phyloP scores from a whole-genome alignment of 768 basidiomycete species.

The Tylopilus plumbeoviolaceoides region DNA sequence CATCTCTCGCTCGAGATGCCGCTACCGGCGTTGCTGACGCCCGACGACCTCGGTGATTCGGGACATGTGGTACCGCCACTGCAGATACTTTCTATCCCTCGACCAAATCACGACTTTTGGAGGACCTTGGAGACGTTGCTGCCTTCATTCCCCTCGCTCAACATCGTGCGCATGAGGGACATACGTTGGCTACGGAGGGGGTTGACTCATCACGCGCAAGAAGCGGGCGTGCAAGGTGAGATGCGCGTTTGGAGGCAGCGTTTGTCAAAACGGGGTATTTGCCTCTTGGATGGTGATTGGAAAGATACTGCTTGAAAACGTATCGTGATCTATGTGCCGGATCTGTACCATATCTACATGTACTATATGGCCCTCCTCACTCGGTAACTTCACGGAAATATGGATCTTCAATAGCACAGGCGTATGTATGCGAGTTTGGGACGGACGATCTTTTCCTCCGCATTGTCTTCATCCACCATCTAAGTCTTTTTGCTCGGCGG shows the following conservation, averaged over 20 bases:
- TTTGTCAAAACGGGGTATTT: constrained; percentile 52
- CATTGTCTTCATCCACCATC: too few relatives aligned
- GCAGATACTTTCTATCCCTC: constrained; percentile 68
- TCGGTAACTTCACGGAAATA: neutral
- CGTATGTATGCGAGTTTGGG: too few relatives aligned
- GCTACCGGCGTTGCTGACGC: constrained; percentile 47
- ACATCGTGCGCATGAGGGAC: constrained; percentile 58
- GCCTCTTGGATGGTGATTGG: constrained; percentile 73
- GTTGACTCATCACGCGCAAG: constrained; percentile 59
- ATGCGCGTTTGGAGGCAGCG: constrained; percentile 71
- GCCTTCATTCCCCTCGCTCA: constrained; percentile 52
- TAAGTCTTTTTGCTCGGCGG: too few relatives aligned
- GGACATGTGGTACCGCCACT: constrained; percentile 36
- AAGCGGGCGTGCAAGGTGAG: constrained; percentile 77
- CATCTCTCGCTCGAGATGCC: constrained; percentile 73
- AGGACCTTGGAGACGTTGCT: constrained; percentile 50
- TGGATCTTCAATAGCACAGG: neutral
- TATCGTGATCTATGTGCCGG: neutral
- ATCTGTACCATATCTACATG: constrained; percentile 11
- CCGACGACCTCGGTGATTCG: constrained; percentile 22
- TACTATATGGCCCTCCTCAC: constrained; percentile 4
- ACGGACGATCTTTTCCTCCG: too few relatives aligned
- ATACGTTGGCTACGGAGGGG: constrained; percentile 71
- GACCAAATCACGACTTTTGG: constrained; percentile 63
- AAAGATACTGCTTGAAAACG: constrained; percentile 35